Evolutionary conservation across 2,329 filamentous ascomycete species (phyloP).

Genomic region (Penicillium sp.): DNA sequence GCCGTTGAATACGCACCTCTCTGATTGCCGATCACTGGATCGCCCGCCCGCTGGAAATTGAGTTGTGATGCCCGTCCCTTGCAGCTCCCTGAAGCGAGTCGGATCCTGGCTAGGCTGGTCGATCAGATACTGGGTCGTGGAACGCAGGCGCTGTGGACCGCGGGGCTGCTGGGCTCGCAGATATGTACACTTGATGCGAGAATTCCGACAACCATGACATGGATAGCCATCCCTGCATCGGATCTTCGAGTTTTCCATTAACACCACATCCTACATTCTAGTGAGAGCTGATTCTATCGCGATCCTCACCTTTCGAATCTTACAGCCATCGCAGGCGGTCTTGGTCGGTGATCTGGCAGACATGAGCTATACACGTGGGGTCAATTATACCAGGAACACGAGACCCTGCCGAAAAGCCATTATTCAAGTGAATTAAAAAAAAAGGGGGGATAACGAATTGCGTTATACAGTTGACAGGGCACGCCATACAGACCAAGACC

Average conservation of each 20-base stretch:
- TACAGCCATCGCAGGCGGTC: not conserved
- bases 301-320: not conserved
- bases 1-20: not conserved
- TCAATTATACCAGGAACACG: not conserved
- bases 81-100: not conserved
- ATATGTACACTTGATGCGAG: constrained; percentile 49
- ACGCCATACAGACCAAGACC: not conserved
- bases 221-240: not conserved
- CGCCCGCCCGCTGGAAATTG: not conserved
- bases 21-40: not conserved
- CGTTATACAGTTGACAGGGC: not conserved
- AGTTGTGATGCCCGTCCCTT: not conserved
- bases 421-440: too few relatives aligned
- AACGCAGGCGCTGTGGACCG: constrained; percentile 18
- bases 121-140: not conserved
- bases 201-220: constrained; percentile 23
- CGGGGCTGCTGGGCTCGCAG: constrained; percentile 45
- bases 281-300: not conserved
- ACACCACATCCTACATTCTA: not conserved
- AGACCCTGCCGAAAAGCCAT: too few relatives aligned
- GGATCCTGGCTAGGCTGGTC: not conserved
- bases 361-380: not conserved
- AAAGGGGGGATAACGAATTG: not conserved
- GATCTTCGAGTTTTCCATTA: not conserved
- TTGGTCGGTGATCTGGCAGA: not conserved